Evolutionary conservation across 345 rosid genomes (phyloP).

Genomic region (Carallia pectinifolia): DNA sequence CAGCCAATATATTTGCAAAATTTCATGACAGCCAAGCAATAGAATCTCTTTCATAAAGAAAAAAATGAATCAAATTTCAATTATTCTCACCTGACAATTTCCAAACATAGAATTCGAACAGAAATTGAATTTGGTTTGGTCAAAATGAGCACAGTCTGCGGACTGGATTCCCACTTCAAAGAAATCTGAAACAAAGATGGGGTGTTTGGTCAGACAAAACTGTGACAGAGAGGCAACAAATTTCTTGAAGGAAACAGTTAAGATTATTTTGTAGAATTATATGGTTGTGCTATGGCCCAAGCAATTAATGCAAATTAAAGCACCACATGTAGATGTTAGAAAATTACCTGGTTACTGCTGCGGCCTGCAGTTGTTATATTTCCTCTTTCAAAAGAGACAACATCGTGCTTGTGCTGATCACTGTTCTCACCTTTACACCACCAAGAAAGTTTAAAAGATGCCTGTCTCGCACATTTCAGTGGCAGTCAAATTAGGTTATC

Average conservation of each 20-base stretch:
- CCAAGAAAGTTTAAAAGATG: slow-evolving; percentile 98
- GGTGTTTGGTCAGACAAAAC: slow-evolving; percentile 21
- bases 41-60: background rate
- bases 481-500: slow-evolving; percentile 10
- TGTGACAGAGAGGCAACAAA: background rate
- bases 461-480: slow-evolving; percentile 49
- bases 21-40: too few species aligned
- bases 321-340: slow-evolving; percentile 5
- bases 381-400: slow-evolving; percentile 95
- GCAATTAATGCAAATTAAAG: background rate
- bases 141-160: slow-evolving; percentile 85
- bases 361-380: slow-evolving; percentile 87
- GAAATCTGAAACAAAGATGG: slow-evolving; percentile 67
- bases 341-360: slow-evolving; percentile 83
- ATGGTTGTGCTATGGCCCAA: background rate
- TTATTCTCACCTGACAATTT: slow-evolving; percentile 77
- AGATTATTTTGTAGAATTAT: background rate
- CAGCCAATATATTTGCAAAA: background rate
- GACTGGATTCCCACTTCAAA: slow-evolving; percentile 86
- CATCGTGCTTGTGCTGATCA: slow-evolving; percentile 91
- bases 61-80: slow-evolving; percentile 8
- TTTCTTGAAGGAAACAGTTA: too few species aligned
- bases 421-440: slow-evolving; percentile 75
- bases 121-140: slow-evolving; percentile 88
- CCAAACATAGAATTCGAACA: slow-evolving; percentile 68